Conservation (phyloP, 345 rosid species). For the Gossypium anomalum region DNA sequence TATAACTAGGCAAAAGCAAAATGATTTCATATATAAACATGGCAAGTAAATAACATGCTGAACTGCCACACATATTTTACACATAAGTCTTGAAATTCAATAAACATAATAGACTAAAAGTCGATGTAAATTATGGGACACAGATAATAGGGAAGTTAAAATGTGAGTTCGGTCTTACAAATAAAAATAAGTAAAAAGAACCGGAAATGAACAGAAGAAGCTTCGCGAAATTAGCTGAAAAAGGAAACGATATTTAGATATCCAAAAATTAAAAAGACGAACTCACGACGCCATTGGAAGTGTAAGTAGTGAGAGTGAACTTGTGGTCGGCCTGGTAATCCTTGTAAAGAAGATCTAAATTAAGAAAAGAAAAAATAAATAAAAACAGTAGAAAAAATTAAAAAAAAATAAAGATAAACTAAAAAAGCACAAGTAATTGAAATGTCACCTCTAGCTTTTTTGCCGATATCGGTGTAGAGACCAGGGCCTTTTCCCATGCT, state of each 20-base stretch:
- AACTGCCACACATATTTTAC: not conserved
- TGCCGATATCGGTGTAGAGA: constrained; percentile 91
- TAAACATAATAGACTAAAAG: not conserved
- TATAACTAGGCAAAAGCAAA: not conserved
- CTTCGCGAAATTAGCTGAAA: not conserved
- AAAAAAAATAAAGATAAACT: not conserved
- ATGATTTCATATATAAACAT: not conserved
- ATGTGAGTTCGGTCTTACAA: not conserved
- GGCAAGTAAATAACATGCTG: not conserved
- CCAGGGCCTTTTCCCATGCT: constrained; percentile 89
- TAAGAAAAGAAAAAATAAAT: not conserved
- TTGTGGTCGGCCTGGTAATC: constrained; percentile 92
- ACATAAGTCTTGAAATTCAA: not conserved
- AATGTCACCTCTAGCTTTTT: constrained; percentile 70
- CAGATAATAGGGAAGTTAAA: not conserved
- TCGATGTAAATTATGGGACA: not conserved
- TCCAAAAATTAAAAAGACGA: not conserved
- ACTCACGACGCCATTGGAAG: constrained; percentile 85
- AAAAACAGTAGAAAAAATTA: not conserved
- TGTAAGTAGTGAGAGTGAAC: constrained; percentile 74
- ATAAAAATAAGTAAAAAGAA: not conserved
- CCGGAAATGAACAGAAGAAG: not conserved
- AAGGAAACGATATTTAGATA: not conserved
- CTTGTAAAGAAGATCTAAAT: constrained; percentile 79
- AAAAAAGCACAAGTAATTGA: not conserved